These are phyloP conservation scores for Colletotrichum kahawae DNA, from an alignment of 2,329 filamentous ascomycete genomes.

Conservation along the genomic window DNA sequence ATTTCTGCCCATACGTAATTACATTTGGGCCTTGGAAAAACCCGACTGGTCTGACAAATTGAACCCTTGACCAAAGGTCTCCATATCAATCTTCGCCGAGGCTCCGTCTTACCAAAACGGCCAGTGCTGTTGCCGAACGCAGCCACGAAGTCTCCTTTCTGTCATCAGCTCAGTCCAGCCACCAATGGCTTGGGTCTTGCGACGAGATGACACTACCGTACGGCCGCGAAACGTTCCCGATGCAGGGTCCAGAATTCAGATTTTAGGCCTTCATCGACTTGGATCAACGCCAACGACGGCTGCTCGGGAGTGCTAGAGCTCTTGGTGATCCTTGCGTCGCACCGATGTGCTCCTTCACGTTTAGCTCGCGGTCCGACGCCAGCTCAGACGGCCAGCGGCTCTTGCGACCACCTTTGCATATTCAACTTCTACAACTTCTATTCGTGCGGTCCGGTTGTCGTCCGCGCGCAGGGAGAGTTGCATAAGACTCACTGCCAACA, in stretches of 20 bases:
- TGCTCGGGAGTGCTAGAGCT: background rate
- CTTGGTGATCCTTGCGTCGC: background rate
- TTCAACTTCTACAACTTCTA: background rate
- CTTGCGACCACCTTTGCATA: background rate
- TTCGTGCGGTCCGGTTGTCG: background rate
- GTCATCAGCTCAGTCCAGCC: background rate
- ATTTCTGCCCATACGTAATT: constrained; percentile 8
- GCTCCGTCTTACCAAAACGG: background rate
- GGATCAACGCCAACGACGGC: background rate
- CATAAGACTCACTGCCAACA: background rate
- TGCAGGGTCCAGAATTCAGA: constrained; percentile 9
- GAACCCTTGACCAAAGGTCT: background rate
- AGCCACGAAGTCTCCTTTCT: background rate
- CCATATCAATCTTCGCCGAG: constrained; percentile 7
- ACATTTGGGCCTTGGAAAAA: background rate
- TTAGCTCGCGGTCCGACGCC: background rate
- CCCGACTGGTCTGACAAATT: constrained; percentile 8
- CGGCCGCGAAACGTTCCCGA: background rate
- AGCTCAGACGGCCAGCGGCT: background rate
- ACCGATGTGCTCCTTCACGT: background rate
- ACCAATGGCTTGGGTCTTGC: background rate
- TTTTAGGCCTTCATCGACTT: background rate
- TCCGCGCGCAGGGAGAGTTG: background rate
- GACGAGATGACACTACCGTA: background rate
- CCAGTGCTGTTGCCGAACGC: background rate